phyloP scores from a whole-genome alignment of 331 rosid genomes.

The Acacia pycnantha region DNA sequence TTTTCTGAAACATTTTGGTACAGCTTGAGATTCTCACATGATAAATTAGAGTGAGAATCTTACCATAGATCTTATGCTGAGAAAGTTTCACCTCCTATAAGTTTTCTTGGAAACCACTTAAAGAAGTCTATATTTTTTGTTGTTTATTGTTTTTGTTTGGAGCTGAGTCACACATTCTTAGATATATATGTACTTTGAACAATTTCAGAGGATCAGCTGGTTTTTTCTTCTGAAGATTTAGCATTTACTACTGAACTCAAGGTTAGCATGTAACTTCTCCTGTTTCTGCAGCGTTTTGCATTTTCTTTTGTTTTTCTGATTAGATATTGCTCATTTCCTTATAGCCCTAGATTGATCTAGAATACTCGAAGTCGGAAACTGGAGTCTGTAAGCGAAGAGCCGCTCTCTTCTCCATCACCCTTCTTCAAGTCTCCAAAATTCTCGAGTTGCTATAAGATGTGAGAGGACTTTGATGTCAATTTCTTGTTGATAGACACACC shows the following conservation, averaged over 20 bases:
- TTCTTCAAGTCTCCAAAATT: background rate
- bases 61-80: background rate
- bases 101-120: background rate
- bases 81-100: background rate
- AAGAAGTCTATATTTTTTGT: background rate
- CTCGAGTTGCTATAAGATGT: constrained; percentile 15
- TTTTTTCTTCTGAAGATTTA: constrained; percentile 22
- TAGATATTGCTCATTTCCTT: constrained; percentile 3
- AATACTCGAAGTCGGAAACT: constrained; percentile 26
- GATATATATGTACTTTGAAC: background rate
- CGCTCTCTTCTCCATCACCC: constrained; percentile 19
- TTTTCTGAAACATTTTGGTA: background rate
- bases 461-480: constrained; percentile 36
- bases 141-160: background rate
- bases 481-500: constrained; percentile 46
- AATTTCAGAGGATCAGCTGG: constrained; percentile 27
- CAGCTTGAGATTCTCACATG: background rate
- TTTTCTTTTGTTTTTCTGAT: background rate
- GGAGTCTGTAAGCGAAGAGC: constrained; percentile 3
- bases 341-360: constrained; percentile 25
- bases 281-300: background rate
- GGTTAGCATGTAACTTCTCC: constrained; percentile 28
- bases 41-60: background rate
- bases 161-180: background rate
- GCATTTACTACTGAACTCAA: constrained; percentile 16